A percentile compares a stretch with the other conserved stretches of the same genome.
Conservation (phyloP, 2,329 filamentous ascomycete species). For the Hyphodiscus sp. region DNA sequence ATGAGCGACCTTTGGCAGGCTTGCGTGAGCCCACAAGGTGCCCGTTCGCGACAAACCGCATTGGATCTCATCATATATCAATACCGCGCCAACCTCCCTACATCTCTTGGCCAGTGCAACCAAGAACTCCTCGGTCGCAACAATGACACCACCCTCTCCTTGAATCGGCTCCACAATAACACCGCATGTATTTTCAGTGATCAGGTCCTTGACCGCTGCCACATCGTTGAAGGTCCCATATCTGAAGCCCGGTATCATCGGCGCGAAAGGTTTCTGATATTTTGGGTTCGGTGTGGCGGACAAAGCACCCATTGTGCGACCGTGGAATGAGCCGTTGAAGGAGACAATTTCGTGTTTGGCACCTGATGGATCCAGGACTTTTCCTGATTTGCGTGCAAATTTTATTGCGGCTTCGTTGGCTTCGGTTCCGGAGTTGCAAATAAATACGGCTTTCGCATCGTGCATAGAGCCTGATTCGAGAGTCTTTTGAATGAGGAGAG, state of each 20-base stretch:
- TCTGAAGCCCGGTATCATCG: slow-evolving; percentile 90
- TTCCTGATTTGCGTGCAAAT: slow-evolving; percentile 88
- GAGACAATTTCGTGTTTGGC: slow-evolving; percentile 80
- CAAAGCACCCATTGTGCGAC: slow-evolving; percentile 88
- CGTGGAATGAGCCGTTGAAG: slow-evolving; percentile 90
- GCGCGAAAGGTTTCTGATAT: slow-evolving; percentile 90
- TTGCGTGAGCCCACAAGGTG: slow-evolving; percentile 79
- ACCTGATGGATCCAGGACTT: slow-evolving; percentile 63
- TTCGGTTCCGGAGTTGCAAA: slow-evolving; percentile 95
- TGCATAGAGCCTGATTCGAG: slow-evolving; percentile 74
- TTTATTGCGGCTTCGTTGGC: slow-evolving; percentile 98
- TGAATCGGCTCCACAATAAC: slow-evolving; percentile 97
- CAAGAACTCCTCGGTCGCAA: slow-evolving; percentile 77
- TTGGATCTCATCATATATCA: slow-evolving; percentile 97
- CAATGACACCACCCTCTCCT: slow-evolving; percentile 88
- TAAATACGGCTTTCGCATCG: slow-evolving; percentile 72
- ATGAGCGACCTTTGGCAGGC: slow-evolving; percentile 71
- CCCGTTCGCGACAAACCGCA: slow-evolving; percentile 87
- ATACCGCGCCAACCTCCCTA: slow-evolving; percentile 76
- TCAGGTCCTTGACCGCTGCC: slow-evolving; percentile 59
- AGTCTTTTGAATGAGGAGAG: slow-evolving; percentile 78
- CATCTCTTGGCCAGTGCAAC: slow-evolving; percentile 77
- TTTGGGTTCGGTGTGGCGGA: slow-evolving; percentile 98
- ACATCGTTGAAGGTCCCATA: slow-evolving; percentile 85
- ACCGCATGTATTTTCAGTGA: slow-evolving; percentile 82